Evolutionary conservation across 1,284 basidiomycete genomes (phyloP), one percentile per base, ranked within the genome.

Genomic region (Neolentinus lepideus): DNA sequence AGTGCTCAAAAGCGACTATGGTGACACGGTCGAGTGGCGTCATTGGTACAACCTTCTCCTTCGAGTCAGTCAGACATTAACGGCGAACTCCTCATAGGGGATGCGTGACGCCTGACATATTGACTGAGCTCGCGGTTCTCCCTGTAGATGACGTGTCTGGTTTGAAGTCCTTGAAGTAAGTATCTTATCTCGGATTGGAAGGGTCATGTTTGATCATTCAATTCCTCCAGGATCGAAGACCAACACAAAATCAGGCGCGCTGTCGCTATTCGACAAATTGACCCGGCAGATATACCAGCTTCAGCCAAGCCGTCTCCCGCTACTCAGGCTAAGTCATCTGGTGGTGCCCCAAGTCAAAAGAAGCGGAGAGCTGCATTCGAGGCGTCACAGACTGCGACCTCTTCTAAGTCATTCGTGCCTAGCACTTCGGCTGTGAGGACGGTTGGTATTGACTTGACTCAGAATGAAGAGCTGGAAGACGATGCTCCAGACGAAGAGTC

Each of bases 1-100:
- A 52, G 73, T 75, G 2, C 67, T 65, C 3, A 62, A 64, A 10
- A 71, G 65, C n/a, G 67, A 75, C 50, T 81, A 75, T 55, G 80
- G 83, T 51, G 83, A 88, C 64, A 78, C 74, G 0, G 78, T 89
- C 1, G 76, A 83, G 65, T 90, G 87, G 87, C 72, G 80, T 38
- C 87, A 90, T 62, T 90, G 88, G 88, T 88, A 66, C 61, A 69
- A 59, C 45, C 38, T 52, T 51, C n/a, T 31, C 56, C 27, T 47
- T 12, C 47, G 25, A 26, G 14, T 10, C 16, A 52, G 58, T 43
- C 57, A 53, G 54, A 22, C 54, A 54, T 36, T 57, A 51, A 57
- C 3, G 56, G 55, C 54, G 22, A 26, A 61, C 36, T 47, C 36
- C 25, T 31, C 29, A 57, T 55, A 89, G 87, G 88, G 85, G 83